Evolutionary conservation across 2,329 filamentous ascomycete genomes (phyloP), one percentile per base, ranked within the genome.

Genomic region (Colletotrichum trifolii): DNA sequence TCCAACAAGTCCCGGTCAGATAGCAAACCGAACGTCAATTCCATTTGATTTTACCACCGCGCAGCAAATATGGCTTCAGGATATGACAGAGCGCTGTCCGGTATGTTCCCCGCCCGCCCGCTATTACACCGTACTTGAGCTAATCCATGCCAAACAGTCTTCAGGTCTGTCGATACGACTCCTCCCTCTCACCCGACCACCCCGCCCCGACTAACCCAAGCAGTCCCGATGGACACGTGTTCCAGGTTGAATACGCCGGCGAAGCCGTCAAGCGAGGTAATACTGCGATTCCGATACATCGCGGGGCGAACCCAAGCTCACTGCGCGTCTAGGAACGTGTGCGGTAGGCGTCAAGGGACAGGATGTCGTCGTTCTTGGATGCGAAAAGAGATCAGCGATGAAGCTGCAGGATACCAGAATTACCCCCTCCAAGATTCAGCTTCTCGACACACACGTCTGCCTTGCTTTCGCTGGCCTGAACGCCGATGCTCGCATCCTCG

Each of bases 341-440:
- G 96, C 96, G 53, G 96, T 99, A 59, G 96, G 94, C 72, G 95
- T 99, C 71, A 99, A 99, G 84, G 96, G 96, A 74, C 86, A 87
- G 73, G 92, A 97, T 78, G 92, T 98, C 69, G 96, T 99, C 40
- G 96, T 99, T 36, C 86, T 99, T 54, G 96, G 96, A 74, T 99
- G 96, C 81, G 96, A 99, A 84, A 99, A 99, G 87, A 90, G 95
- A 73, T 98, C 96, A 57, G 96, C 96, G 39, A 97, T 99, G 92
- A 99, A 99, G 84, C 89, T 99, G 67, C 96, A 99, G 86, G 96
- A 99, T 81, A 99, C 96, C 64, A 91, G 96, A 78, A 99, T 99
- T 81, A 99, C 96, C 36, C 96, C 96, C 11, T 98, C 96, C 72
- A 99, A 99, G 87, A 97, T 99, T 79, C 94, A 94, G 73, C 89